Evolutionary conservation across 1,284 basidiomycete species (phyloP).

Genomic region (Malassezia cuniculi): DNA sequence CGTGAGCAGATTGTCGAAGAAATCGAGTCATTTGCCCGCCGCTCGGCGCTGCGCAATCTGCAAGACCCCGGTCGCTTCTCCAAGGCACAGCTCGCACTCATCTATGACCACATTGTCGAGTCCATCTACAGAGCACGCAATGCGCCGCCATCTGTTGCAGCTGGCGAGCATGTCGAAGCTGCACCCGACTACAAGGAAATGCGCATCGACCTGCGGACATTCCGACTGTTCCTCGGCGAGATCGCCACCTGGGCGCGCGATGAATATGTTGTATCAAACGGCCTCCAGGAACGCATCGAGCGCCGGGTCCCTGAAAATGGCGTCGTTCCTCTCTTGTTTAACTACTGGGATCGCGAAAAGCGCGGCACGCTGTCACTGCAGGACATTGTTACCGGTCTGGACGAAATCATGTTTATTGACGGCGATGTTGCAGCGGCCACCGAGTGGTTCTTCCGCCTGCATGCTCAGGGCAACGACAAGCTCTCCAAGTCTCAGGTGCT

Average conservation of each 20-base stretch:
- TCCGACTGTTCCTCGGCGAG: conserved; percentile 78
- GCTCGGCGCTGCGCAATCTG: conserved; percentile 82
- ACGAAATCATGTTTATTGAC: conserved; percentile 66
- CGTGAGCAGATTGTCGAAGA: conserved; percentile 80
- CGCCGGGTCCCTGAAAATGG: conserved; percentile 38
- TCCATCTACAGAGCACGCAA: conserved; percentile 40
- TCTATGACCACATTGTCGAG: conserved; percentile 43
- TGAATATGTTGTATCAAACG: conserved; percentile 64
- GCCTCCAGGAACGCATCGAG: conserved; percentile 42
- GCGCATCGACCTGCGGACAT: conserved; percentile 72
- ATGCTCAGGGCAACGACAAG: conserved; percentile 80
- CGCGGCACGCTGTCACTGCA: conserved; percentile 47
- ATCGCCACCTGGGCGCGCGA: conserved; percentile 91
- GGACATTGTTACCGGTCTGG: conserved; percentile 79
- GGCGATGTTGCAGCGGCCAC: conserved; percentile 88
- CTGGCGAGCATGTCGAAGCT: conserved; percentile 3
- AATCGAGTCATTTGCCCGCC: conserved; percentile 89
- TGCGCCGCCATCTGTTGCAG: conserved; percentile 19
- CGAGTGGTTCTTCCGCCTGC: conserved; percentile 90
- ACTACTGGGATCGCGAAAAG: conserved; percentile 36
- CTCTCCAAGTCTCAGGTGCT: conserved; percentile 92
- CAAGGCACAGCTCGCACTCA: conserved; percentile 61
- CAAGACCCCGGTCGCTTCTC: conserved; percentile 66
- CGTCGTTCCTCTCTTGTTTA: conserved; percentile 29
- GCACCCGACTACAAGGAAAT: conserved; percentile 53